phyloP scores from a whole-genome alignment of 306 rosid species.

The Trifolium subterraneum region DNA sequence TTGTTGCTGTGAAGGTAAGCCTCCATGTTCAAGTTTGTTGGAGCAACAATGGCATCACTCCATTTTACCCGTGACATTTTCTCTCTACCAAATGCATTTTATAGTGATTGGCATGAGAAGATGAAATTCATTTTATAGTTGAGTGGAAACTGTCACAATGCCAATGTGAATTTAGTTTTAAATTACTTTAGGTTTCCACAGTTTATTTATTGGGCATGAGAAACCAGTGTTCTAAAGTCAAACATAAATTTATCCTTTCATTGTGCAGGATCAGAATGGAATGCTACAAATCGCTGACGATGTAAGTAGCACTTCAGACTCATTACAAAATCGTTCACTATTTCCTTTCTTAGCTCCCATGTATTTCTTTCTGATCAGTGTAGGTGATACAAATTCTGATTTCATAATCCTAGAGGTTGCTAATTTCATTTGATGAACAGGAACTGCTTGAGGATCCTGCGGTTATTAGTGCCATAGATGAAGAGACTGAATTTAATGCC shows the following conservation, averaged over 20 bases:
- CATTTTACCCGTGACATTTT: conserved; percentile 2
- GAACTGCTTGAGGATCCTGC: conserved; percentile 88
- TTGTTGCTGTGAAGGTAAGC: conserved; percentile 54
- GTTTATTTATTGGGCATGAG: neutral
- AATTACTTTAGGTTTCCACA: conserved; percentile 2
- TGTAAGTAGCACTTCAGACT: conserved; percentile 57
- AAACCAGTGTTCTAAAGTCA: conserved; percentile 29
- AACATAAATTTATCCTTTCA: conserved; percentile 31
- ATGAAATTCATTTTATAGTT: conserved; percentile 27
- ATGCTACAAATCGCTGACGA: conserved; percentile 84
- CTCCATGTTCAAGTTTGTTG: conserved; percentile 32
- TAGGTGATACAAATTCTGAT: conserved; percentile 23
- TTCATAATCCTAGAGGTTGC: conserved; percentile 21
- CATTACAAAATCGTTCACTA: conserved; percentile 4
- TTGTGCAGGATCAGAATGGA: conserved; percentile 77
- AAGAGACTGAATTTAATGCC: conserved; percentile 96
- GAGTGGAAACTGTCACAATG: conserved; percentile 21
- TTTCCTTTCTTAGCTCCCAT: conserved; percentile 19
- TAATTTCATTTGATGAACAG: conserved; percentile 57
- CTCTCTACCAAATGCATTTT: conserved; percentile 27
- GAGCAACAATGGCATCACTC: conserved; percentile 14
- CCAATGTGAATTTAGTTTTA: conserved; percentile 21
- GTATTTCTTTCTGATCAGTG: conserved; percentile 16
- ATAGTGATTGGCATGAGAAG: conserved; percentile 27
- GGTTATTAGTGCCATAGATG: conserved; percentile 74